Evolutionary conservation across 192 early-diverging fungal genomes (phyloP), one percentile per base, ranked within the genome.

Genomic region (Phlyctochytrium bullatum): DNA sequence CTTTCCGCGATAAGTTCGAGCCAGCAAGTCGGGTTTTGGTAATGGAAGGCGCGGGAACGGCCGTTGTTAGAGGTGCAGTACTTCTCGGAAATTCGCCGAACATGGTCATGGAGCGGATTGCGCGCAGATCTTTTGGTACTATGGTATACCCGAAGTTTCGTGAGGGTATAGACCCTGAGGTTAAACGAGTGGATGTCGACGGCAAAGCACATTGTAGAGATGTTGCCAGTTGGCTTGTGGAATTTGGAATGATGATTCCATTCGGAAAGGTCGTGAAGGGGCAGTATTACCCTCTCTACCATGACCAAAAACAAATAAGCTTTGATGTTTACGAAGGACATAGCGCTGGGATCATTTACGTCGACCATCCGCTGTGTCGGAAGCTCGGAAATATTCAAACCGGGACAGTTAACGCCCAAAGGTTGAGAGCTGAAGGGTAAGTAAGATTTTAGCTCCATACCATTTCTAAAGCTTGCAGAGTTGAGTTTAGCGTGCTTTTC

Each of bases 301-400:
- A 31, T 2, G 17, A 27, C 34, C 52, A 66, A 53, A 50, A 36
- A 23, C 2, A 12, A 10, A 3, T 62, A 2, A 24, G 28, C 29
- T 62, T 40, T 47, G 40, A 60, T 31, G 57, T 60, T 60, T 24
- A 47, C n/a, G 60, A 67, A 58, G 52, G 66, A 33, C 36, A 51
- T 36, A 51, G 32, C 10, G 14, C 17, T 24, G 27, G 61, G 12
- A 23, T 62, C 31, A 34, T 23, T 14, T 62, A 62, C 34, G 23
- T 40, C 50, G 50, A 47, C 10, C 10, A 47, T 14, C 34, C 4
- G 17, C 36, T 47, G 23, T 34, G 36, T 14, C 54, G 27, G 25
- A 27, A 10, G 54, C 25, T 57, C 10, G 16, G 54, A 10, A 6
- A 20, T 14, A 10, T 57, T 57, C 6, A 25, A 14, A 27, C 20